Conservation (phyloP, 1,284 basidiomycete genomes). For the Cryptococcus floricola region DNA sequence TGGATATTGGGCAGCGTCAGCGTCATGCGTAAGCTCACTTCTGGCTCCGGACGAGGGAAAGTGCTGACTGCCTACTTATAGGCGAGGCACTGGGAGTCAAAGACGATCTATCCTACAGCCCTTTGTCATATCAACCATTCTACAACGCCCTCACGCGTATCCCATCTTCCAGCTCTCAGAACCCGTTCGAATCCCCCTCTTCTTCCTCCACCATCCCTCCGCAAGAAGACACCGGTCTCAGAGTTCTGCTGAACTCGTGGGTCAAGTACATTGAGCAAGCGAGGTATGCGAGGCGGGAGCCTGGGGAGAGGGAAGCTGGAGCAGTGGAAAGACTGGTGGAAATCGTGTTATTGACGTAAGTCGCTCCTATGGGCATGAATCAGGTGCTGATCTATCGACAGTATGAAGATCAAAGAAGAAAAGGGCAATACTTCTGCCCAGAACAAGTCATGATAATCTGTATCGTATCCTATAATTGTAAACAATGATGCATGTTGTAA, state of each 20-base stretch:
- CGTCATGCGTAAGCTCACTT: constrained; percentile 32
- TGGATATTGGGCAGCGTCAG: constrained; percentile 35
- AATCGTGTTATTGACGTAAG: constrained; percentile 59
- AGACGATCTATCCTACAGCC: constrained; percentile 22
- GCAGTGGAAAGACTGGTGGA: constrained; percentile 62
- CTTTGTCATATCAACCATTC: constrained; percentile 55
- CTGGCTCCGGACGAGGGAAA: constrained; percentile 1
- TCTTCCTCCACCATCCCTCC: not conserved
- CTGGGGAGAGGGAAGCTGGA: constrained; percentile 65
- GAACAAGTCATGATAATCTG: no score
- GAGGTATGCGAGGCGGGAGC: constrained; percentile 60
- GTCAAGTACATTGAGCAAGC: constrained; percentile 72
- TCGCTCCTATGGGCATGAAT: constrained; percentile 7
- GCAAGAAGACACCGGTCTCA: constrained; percentile 32
- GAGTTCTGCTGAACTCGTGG: constrained; percentile 70
- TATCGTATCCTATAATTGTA: no score
- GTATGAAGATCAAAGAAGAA: not conserved
- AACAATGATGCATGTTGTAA: no score
- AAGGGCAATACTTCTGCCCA: not conserved
- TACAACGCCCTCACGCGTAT: constrained; percentile 42
- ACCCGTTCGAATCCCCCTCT: constrained; percentile 39
- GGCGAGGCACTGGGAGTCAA: constrained; percentile 46
- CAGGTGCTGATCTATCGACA: not conserved
- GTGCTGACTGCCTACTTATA: not conserved
- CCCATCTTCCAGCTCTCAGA: constrained; percentile 60